These are phyloP conservation scores for Microcos paniculata DNA, from an alignment of 345 rosid species.

Conservation along the genomic window DNA sequence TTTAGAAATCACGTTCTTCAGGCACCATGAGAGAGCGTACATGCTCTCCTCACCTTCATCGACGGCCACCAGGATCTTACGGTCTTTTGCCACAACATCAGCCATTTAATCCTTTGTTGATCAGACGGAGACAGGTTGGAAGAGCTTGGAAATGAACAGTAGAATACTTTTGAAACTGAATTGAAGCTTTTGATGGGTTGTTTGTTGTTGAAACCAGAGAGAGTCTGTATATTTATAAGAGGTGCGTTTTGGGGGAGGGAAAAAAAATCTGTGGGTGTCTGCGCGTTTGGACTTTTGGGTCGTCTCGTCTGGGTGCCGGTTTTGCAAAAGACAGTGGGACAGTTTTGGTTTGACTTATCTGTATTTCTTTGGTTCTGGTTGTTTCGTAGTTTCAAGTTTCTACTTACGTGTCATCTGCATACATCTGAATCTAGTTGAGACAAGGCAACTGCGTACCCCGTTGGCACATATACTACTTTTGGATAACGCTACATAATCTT, in stretches of 20 bases:
- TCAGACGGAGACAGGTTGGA: neutral
- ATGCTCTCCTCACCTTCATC: slow-evolving; percentile 67
- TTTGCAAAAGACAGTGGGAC: slow-evolving; percentile 2
- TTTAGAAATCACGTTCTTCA: slow-evolving; percentile 37
- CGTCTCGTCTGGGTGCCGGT: neutral
- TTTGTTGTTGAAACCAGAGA: neutral
- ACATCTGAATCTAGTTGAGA: no score
- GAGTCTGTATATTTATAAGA: neutral
- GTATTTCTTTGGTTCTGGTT: neutral
- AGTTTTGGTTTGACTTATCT: neutral
- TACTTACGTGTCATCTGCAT: no score
- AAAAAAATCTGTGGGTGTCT: slow-evolving; percentile 1
- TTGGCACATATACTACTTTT: no score
- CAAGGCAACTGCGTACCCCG: no score
- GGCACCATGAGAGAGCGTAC: slow-evolving; percentile 62
- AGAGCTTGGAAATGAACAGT: neutral
- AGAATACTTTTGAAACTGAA: neutral
- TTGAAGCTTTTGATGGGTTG: neutral
- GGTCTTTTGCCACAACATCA: slow-evolving; percentile 22
- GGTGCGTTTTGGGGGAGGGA: neutral
- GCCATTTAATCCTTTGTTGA: slow-evolving; percentile 12
- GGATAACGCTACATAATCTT: no score
- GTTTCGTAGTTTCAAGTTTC: no score
- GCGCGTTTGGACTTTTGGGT: neutral
- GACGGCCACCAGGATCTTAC: slow-evolving; percentile 55